phyloP scores from a whole-genome alignment of 2,329 filamentous ascomycete species.

The Zymoseptoria pseudotritici region DNA sequence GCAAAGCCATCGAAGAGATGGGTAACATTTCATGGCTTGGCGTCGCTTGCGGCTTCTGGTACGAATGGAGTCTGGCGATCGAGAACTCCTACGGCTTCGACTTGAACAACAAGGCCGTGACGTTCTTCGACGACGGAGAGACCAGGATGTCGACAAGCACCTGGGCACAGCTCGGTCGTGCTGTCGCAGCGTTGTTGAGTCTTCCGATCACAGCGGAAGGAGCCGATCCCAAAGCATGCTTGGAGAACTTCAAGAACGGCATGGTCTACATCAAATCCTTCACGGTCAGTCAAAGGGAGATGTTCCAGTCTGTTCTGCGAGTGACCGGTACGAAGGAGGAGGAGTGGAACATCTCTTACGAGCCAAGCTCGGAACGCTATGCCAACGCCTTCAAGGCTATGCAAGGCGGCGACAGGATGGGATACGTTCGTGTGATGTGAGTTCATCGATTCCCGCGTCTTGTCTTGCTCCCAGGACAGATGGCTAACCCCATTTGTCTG shows the following conservation, averaged over 20 bases:
- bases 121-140: constrained; percentile 49
- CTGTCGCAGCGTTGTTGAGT: constrained; percentile 40
- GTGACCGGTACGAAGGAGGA: constrained; percentile 50
- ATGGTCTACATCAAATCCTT: constrained; percentile 51
- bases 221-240: background rate
- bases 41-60: constrained; percentile 27
- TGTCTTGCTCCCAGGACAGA: background rate
- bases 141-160: constrained; percentile 52
- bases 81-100: constrained; percentile 32
- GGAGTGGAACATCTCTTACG: constrained; percentile 53
- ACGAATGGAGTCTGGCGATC: constrained; percentile 32
- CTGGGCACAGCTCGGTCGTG: constrained; percentile 48
- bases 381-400: constrained; percentile 42
- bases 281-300: constrained; percentile 54
- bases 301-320: constrained; percentile 54
- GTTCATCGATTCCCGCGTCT: background rate
- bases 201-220: constrained; percentile 19
- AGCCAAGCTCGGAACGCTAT: constrained; percentile 43
- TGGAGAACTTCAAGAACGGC: constrained; percentile 40
- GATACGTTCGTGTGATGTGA: constrained; percentile 7
- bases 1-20: constrained; percentile 21
- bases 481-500: constrained; percentile 33
- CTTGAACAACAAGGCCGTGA: constrained; percentile 23
- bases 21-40: constrained; percentile 24
- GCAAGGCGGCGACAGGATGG: constrained; percentile 33